Evolutionary conservation across 345 rosid species (phyloP).

Genomic region (Physaria fendleri): DNA sequence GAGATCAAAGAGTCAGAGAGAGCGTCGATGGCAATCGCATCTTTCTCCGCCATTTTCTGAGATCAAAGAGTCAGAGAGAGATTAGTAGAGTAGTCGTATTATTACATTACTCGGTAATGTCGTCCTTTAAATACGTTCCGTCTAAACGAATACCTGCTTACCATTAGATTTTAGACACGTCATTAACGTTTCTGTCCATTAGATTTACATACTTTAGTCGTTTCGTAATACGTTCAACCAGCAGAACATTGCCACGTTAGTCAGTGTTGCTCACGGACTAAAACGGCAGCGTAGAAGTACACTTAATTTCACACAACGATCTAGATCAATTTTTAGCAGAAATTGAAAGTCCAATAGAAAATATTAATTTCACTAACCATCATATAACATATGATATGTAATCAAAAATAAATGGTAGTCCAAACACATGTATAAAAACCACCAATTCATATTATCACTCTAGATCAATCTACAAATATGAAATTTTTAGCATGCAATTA

Average conservation of each 20-base stretch:
- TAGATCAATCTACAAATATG: too few relatives aligned
- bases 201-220: slow-evolving; percentile 12
- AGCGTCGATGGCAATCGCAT: not conserved
- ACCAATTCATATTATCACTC: too few relatives aligned
- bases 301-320: too few relatives aligned
- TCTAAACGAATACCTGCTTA: not conserved
- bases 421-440: too few relatives aligned
- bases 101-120: not conserved
- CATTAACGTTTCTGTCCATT: slow-evolving; percentile 6
- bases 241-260: slow-evolving; percentile 15
- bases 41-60: slow-evolving; percentile 33
- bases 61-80: not conserved
- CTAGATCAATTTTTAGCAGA: too few relatives aligned
- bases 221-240: slow-evolving; percentile 21
- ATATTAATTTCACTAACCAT: too few relatives aligned
- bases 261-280: not conserved
- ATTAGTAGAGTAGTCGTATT: not conserved
- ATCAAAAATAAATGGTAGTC: too few relatives aligned
- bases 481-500: too few relatives aligned
- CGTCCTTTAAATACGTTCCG: slow-evolving; percentile 17
- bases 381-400: too few relatives aligned
- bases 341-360: too few relatives aligned
- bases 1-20: not conserved
- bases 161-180: slow-evolving; percentile 27
- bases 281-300: not conserved